Base-by-base conservation (phyloP, 805 yeast species). In the Saturnispora dispora region DNA sequence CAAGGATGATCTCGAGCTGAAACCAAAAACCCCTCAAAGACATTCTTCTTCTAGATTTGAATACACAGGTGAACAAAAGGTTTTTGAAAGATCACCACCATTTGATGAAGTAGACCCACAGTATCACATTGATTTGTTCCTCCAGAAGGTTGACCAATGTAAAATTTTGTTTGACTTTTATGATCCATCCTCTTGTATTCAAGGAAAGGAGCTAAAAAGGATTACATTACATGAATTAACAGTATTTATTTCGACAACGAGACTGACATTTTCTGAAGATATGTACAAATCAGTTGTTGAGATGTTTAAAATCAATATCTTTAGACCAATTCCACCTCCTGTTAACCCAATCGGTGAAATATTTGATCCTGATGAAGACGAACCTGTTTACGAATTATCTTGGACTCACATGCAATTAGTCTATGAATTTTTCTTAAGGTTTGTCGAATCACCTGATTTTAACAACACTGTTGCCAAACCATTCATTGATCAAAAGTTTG, bases 321-420 rank as follows among this genome's bases (percentile, higher is more conserved):
- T 93, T 68, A 79, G 99, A 63, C 96, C 98, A 32, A 88, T 93
- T 46, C 98, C 99, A 3, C 99, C 99, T 1, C 97, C 98, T 1
- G 96, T 90, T 36, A 93, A 93, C 65, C 98, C 98, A 5, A 78
- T 90, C 45, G 99, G 99, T 37, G 99, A 93, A 57, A 79, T 91
- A 39, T 93, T 79, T 67, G 99, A 93, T 62, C 99, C 99, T 1
- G 99, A 93, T 69, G 99, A 93, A 70, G 99, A 93, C 71, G 99
- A 93, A 69, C 98, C 98, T 3, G 95, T 93, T 37, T 81, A 82
- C 60, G 98, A 93, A 66, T 79, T 91, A 56, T 90, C 97, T 9
- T 93, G 99, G 99, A 96, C 98, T 11, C 99, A 93, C 66, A 93
- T 93, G 98, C 95, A 88, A 68, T 78, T 89, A 42, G 95, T 90